phyloP scores from a whole-genome alignment of 352 stramenopile genomes.

The Pythium brachiatum region DNA sequence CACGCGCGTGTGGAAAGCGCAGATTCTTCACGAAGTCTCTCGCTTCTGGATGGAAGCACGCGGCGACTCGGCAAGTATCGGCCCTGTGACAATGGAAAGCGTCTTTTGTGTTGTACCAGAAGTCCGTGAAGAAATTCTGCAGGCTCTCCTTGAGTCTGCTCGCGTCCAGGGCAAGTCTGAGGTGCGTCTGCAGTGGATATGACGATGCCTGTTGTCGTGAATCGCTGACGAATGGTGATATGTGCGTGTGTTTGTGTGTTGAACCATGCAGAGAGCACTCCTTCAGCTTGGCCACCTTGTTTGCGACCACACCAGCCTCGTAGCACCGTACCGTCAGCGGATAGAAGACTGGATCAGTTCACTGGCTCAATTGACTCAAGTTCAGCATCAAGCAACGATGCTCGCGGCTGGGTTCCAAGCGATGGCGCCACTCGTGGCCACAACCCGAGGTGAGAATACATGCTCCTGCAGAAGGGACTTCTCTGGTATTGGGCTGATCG shows the following conservation, averaged over 20 bases:
- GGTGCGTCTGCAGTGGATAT: background rate
- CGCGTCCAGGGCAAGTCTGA: slow-evolving; percentile 7
- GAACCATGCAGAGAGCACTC: slow-evolving; percentile 8
- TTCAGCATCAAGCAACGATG: background rate
- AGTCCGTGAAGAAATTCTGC: slow-evolving; percentile 22
- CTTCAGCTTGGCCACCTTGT: slow-evolving; percentile 4
- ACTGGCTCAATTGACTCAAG: background rate
- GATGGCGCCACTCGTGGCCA: slow-evolving; percentile 10
- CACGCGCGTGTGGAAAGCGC: slow-evolving; percentile 70
- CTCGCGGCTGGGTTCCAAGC: slow-evolving; percentile 3
- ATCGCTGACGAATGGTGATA: background rate
- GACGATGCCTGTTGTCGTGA: background rate
- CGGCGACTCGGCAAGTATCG: background rate
- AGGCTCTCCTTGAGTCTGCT: slow-evolving; percentile 12
- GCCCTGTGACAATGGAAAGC: slow-evolving; percentile 3
- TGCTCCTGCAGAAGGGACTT: background rate
- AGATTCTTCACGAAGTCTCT: slow-evolving; percentile 70
- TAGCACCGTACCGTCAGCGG: slow-evolving; percentile 37
- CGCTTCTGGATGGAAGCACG: slow-evolving; percentile 51
- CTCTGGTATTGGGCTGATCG: background rate
- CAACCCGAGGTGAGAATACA: slow-evolving; percentile 10
- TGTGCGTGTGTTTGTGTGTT: background rate
- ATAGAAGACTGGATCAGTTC: slow-evolving; percentile 74
- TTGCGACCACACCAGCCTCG: slow-evolving; percentile 2
- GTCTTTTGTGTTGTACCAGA: slow-evolving; percentile 18